Evolutionary conservation across 345 rosid genomes (phyloP).

Genomic region (Eucalyptus grandis): DNA sequence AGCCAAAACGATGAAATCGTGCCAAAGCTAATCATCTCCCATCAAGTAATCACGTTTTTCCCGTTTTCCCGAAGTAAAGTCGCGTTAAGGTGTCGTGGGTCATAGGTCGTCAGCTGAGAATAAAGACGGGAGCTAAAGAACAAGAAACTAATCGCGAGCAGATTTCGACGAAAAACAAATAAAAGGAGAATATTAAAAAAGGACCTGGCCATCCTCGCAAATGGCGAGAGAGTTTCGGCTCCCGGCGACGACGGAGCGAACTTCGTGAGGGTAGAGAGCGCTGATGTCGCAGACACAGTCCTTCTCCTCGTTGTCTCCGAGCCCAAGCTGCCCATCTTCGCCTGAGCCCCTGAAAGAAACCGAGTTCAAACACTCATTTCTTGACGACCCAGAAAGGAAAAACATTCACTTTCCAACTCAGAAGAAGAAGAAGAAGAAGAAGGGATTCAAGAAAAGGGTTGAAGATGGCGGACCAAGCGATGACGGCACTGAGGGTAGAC

Average conservation of each 20-base stretch:
- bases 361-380: neutral
- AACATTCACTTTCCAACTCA: neutral
- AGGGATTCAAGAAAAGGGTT: neutral
- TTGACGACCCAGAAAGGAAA: neutral
- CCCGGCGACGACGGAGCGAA: constrained; percentile 89
- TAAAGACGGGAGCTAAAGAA: neutral
- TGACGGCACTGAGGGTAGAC: neutral
- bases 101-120: neutral
- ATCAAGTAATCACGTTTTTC: neutral
- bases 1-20: neutral
- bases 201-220: constrained; percentile 90
- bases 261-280: constrained; percentile 53
- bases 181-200: neutral
- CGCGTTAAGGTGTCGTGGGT: neutral
- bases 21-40: neutral
- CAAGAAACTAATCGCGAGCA: neutral
- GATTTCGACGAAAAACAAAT: neutral
- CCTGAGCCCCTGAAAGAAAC: constrained; percentile 71
- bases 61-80: neutral
- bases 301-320: constrained; percentile 71
- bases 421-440: neutral
- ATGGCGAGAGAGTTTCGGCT: constrained; percentile 99
- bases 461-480: neutral
- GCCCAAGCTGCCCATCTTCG: constrained; percentile 94
- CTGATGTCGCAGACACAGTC: constrained; percentile 65